Evolutionary conservation across 2,329 filamentous ascomycete species (phyloP).

Genomic region (Davidsoniella neocaledoniae): DNA sequence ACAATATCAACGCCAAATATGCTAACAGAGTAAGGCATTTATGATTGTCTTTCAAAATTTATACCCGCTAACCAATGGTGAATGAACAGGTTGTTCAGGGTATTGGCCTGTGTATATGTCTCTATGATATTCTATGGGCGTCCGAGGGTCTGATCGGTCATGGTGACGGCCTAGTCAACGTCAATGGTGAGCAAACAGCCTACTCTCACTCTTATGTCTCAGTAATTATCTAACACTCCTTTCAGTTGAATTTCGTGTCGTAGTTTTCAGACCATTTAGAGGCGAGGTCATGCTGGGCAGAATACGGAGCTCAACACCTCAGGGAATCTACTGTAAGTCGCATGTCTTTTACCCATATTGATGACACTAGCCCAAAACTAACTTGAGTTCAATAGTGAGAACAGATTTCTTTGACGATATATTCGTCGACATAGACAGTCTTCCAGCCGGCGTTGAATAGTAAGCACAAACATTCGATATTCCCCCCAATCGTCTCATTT

Average conservation of each 20-base stretch:
- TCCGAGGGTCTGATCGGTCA: conserved; percentile 91
- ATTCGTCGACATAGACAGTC: conserved; percentile 54
- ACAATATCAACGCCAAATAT: conserved; percentile 95
- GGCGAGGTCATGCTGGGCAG: conserved; percentile 77
- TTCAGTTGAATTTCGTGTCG: conserved; percentile 74
- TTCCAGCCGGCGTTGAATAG: conserved; percentile 65
- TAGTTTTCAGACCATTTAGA: conserved; percentile 93
- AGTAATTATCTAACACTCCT: not conserved
- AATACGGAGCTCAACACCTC: conserved; percentile 56
- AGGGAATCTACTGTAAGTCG: conserved; percentile 51
- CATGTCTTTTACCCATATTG: not conserved
- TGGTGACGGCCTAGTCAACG: conserved; percentile 79
- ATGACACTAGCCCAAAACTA: conserved; percentile 5
- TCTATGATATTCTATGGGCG: conserved; percentile 78
- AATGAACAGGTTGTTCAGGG: conserved; percentile 61
- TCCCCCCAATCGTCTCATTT: conserved; percentile 9
- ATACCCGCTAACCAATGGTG: not conserved
- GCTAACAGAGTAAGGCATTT: conserved; percentile 57
- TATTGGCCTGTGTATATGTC: conserved; percentile 79
- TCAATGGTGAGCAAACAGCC: conserved; percentile 49
- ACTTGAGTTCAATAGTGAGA: conserved; percentile 28
- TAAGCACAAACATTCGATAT: conserved; percentile 26
- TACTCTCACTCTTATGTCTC: conserved; percentile 12
- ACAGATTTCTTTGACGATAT: conserved; percentile 94
- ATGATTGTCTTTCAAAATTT: not conserved